Evolutionary conservation across 1,284 basidiomycete genomes (phyloP), one percentile per base, ranked within the genome.

Genomic region (Irpex sp.): DNA sequence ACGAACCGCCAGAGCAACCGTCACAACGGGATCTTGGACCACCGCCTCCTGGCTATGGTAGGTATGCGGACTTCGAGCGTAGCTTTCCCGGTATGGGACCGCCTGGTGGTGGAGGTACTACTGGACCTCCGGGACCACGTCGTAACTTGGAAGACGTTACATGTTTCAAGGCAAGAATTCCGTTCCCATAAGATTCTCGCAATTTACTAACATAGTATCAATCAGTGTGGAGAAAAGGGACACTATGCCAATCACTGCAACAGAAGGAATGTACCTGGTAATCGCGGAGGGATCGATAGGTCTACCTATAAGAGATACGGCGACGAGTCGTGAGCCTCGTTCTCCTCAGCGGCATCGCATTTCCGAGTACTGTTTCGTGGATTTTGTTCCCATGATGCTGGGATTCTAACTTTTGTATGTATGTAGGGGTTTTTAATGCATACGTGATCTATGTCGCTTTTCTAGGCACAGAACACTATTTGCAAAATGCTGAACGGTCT

Each of bases 171-270:
- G 93, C 92, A 67, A 33, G 77, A 65, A 69, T 68, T 35, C 31
- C 54, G 60, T 63, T 39, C 39, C 15, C 39, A 9, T 43, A 43
- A 57, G 21, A 50, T 61, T 39, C 56, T 46, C 31, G 61, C 31
- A 15, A 31, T 55, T 15, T 37, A 35, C 37, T 68, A 61, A 66
- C 58, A 15, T 69, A 69, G 62, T 66, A 39, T 60, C 57, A 68
- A 61, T 17, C 58, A 93, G 90, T 94, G 93, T 70, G 92, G 92
- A 57, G 90, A 94, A 76, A 89, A 91, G 70, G 95, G 95, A 1
- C 95, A 97, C 74, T 97, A 96, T 72, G 95, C 95, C n/a, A 97
- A 97, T 73, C 87, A 92, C 68, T 97, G 95, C 76, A 84, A 90
- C 62, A 93, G 95, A 77, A 80, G 89, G 63, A 92, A 92, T 73